Evolutionary conservation across 2,329 filamentous ascomycete species (phyloP).

Genomic region (Colletotrichum horii): DNA sequence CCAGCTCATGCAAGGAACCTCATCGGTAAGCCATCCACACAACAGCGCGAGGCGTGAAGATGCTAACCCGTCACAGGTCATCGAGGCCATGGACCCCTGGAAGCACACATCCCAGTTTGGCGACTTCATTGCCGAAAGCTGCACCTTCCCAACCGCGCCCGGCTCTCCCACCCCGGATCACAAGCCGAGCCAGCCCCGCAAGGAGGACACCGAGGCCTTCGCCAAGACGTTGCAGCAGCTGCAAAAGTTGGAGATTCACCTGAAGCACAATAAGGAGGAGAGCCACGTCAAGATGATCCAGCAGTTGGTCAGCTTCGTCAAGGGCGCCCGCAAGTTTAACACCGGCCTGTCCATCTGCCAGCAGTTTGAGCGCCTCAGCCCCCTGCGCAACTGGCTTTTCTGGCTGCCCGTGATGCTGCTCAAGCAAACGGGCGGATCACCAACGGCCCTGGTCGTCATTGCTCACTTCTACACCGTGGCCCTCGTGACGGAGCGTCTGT

Average conservation of each 20-base stretch:
- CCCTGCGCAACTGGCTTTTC: constrained; percentile 90
- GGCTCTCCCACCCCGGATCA: constrained; percentile 66
- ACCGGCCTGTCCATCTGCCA: constrained; percentile 75
- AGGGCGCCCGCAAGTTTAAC: constrained; percentile 73
- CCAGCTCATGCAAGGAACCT: constrained; percentile 89
- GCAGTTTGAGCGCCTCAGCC: constrained; percentile 89
- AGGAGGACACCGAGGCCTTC: constrained; percentile 74
- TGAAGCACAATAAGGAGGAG: constrained; percentile 71
- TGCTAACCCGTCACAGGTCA: constrained; percentile 54
- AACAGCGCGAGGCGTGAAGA: neutral
- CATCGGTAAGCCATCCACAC: constrained; percentile 68
- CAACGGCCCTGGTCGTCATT: constrained; percentile 81
- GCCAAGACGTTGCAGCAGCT: constrained; percentile 71
- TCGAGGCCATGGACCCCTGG: constrained; percentile 91
- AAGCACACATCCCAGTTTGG: constrained; percentile 87
- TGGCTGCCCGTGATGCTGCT: constrained; percentile 90
- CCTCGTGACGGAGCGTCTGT: constrained; percentile 86
- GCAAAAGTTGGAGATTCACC: constrained; percentile 69
- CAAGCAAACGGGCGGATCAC: constrained; percentile 76
- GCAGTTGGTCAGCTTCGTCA: constrained; percentile 75
- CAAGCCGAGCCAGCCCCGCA: constrained; percentile 65
- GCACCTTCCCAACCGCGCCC: constrained; percentile 72
- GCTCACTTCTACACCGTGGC: constrained; percentile 92
- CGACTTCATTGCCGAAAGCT: constrained; percentile 81
- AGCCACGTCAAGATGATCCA: constrained; percentile 66